These are phyloP conservation scores for Carex littledalei DNA, from an alignment of 176 grass and related monocot genomes.

Conservation along the genomic window DNA sequence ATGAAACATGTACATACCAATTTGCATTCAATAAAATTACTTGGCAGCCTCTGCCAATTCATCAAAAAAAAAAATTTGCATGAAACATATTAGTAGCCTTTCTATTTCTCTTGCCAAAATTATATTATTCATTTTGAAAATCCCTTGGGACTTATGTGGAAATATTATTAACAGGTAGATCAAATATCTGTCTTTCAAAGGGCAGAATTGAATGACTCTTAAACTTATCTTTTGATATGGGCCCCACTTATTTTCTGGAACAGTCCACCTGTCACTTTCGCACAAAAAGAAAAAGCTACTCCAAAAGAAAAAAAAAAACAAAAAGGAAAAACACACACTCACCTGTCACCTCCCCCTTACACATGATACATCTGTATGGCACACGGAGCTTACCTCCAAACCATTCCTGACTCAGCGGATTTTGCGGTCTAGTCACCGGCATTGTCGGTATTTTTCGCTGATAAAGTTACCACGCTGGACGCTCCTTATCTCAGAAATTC, in stretches of 20 bases:
- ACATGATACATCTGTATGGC: neutral
- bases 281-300: neutral
- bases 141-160: neutral
- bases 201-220: neutral
- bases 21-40: no score
- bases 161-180: neutral
- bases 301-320: neutral
- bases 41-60: no score
- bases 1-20: no score
- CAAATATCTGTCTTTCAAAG: neutral
- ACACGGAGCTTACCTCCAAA: neutral
- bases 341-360: neutral
- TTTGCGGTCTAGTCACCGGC: neutral
- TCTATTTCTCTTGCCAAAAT: no score
- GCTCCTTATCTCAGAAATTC: neutral
- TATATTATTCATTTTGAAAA: neutral
- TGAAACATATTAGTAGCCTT: no score
- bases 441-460: neutral
- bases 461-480: neutral
- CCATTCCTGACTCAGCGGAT: neutral
- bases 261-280: neutral
- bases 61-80: no score
- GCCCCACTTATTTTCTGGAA: neutral
- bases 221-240: neutral
- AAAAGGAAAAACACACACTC: neutral